phyloP scores from a whole-genome alignment of 352 stramenopile genomes.

The Detonula confervacea region DNA sequence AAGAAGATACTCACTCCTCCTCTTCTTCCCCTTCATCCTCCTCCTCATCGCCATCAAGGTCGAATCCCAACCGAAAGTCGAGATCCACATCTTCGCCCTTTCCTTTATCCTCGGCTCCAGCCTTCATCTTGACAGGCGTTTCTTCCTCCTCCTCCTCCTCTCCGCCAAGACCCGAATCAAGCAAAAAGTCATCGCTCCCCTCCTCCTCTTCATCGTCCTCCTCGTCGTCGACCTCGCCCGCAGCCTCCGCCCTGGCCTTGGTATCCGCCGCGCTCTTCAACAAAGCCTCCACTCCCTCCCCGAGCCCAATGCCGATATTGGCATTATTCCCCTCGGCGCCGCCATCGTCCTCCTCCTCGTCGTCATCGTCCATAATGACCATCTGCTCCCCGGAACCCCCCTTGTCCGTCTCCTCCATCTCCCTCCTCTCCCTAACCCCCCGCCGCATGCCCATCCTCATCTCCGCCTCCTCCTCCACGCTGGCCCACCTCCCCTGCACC shows the following conservation, averaged over 20 bases:
- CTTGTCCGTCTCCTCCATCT: constrained; percentile 62
- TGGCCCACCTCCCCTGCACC: constrained; percentile 71
- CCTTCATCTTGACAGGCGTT: no score
- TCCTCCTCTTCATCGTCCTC: constrained; percentile 53
- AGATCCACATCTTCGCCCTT: no score
- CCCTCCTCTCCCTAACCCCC: constrained; percentile 61
- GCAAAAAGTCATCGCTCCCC: constrained; percentile 70
- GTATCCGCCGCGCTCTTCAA: no score
- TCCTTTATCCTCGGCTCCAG: no score
- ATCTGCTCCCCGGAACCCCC: constrained; percentile 27
- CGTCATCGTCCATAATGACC: constrained; percentile 79
- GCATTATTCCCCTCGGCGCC: constrained; percentile 29
- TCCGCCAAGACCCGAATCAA: constrained; percentile 75
- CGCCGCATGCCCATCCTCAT: constrained; percentile 74
- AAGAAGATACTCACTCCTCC: no score
- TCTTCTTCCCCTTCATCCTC: constrained; percentile 37
- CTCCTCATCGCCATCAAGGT: constrained; percentile 44
- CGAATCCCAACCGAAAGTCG: no score
- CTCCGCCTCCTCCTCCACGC: constrained; percentile 76
- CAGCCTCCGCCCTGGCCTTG: constrained; percentile 4
- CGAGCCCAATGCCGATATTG: constrained; percentile 69
- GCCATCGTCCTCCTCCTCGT: constrained; percentile 74
- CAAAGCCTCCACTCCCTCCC: constrained; percentile 60
- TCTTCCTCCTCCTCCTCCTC: constrained; percentile 26
- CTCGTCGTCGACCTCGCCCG: constrained; percentile 46